Evolutionary conservation across 345 rosid species (phyloP).

Genomic region (Boechera retrofracta): DNA sequence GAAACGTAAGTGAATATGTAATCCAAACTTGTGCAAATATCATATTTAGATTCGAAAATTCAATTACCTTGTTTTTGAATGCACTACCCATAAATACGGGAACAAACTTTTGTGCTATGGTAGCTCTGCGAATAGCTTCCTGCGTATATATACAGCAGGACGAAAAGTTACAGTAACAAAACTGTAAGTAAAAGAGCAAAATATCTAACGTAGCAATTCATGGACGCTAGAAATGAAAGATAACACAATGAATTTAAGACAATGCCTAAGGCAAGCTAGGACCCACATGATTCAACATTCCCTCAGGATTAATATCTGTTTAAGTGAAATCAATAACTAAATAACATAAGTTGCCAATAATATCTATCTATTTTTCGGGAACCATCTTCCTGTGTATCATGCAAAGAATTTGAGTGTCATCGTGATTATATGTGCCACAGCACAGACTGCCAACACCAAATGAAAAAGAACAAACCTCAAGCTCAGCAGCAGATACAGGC

Average conservation of each 20-base stretch:
- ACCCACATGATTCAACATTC: constrained; percentile 22
- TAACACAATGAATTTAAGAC: constrained; percentile 3
- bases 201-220: constrained; percentile 9
- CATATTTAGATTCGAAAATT: constrained; percentile 19
- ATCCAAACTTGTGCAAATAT: background rate
- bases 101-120: constrained; percentile 86
- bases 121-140: constrained; percentile 97
- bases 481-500: constrained; percentile 74
- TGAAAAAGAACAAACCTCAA: constrained; percentile 63
- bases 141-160: constrained; percentile 42
- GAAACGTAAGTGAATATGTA: background rate
- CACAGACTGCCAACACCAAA: background rate
- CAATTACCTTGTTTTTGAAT: constrained; percentile 90
- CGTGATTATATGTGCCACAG: constrained; percentile 2
- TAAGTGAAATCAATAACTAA: constrained; percentile 1
- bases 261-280: constrained; percentile 10
- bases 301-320: background rate
- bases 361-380: constrained; percentile 6
- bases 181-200: constrained; percentile 16
- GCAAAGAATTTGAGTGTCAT: constrained; percentile 17
- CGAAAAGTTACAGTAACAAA: background rate
- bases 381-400: constrained; percentile 3
- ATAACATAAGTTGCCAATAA: constrained; percentile 2
- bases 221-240: constrained; percentile 1
- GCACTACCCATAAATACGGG: constrained; percentile 99